phyloP scores from a whole-genome alignment of 2,329 filamentous ascomycete species.

The Mycosphaerella arachidis region DNA sequence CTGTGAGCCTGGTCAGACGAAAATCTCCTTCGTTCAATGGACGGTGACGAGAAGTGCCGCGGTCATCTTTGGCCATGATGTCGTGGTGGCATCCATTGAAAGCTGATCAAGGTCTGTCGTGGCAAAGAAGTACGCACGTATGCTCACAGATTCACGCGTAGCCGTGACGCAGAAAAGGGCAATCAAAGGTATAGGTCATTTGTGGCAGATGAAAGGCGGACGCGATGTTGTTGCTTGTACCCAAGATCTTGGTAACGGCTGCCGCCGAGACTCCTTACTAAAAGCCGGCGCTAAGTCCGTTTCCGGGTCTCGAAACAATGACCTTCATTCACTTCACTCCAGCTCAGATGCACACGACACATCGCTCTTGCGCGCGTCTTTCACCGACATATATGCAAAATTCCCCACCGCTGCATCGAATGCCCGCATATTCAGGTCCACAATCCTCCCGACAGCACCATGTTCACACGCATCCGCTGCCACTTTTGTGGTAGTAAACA shows the following conservation, averaged over 20 bases:
- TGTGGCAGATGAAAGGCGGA: neutral
- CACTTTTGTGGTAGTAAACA: slow-evolving; percentile 79
- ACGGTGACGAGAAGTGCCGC: no score
- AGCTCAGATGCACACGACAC: neutral
- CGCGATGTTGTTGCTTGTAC: neutral
- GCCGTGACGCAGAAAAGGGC: no score
- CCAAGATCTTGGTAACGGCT: neutral
- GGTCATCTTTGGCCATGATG: no score
- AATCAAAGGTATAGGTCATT: neutral
- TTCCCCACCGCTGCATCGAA: neutral
- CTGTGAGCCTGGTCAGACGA: no score
- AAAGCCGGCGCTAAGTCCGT: neutral
- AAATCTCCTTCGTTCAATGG: no score
- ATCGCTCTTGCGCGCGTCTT: neutral
- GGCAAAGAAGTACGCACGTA: no score
- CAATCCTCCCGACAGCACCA: slow-evolving; percentile 5
- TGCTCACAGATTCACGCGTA: no score
- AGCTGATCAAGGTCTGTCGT: no score
- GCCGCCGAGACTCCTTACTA: neutral
- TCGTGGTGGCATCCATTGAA: no score
- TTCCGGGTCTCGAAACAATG: neutral
- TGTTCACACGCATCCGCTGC: slow-evolving; percentile 47
- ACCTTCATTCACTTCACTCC: neutral
- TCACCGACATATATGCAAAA: neutral
- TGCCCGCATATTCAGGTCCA: neutral